Percentiles rank a stretch among this genome's conserved stretches.
phyloP scores from a whole-genome alignment of 805 yeast genomes.

The Candida jianshihensis region DNA sequence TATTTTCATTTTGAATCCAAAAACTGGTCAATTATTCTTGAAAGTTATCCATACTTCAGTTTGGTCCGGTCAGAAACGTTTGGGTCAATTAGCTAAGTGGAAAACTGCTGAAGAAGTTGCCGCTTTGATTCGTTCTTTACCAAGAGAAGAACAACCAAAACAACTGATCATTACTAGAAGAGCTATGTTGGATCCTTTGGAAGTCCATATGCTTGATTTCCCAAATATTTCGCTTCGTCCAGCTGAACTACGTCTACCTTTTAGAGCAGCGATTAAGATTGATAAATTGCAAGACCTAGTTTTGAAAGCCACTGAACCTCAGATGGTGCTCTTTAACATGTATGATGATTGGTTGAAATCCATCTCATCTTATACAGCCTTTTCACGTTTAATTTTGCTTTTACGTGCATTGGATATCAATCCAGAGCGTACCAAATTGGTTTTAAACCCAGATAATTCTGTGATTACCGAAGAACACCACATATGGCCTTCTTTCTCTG shows the following conservation, averaged over 20 bases:
- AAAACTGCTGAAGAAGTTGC: slow-evolving; percentile 97
- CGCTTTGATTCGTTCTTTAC: slow-evolving; percentile 80
- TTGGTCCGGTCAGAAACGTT: slow-evolving; percentile 94
- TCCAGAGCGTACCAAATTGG: slow-evolving; percentile 67
- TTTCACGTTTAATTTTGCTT: slow-evolving; percentile 78
- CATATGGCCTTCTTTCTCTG: slow-evolving; percentile 86
- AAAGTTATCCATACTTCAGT: slow-evolving; percentile 90
- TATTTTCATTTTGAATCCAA: slow-evolving; percentile 82
- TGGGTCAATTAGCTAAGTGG: slow-evolving; percentile 94
- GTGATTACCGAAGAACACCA: slow-evolving; percentile 70
- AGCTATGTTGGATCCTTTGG: slow-evolving; percentile 89
- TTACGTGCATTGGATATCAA: slow-evolving; percentile 76
- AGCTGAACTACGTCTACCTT: slow-evolving; percentile 84
- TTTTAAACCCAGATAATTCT: slow-evolving; percentile 68
- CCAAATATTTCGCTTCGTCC: slow-evolving; percentile 87
- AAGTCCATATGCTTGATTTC: slow-evolving; percentile 94
- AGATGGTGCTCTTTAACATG: slow-evolving; percentile 82
- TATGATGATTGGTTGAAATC: slow-evolving; percentile 91
- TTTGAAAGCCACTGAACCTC: slow-evolving; percentile 83
- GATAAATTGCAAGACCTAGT: slow-evolving; percentile 76
- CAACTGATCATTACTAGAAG: slow-evolving; percentile 86
- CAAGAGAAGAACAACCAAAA: slow-evolving; percentile 90
- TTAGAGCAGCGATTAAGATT: slow-evolving; percentile 75
- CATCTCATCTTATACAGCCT: slow-evolving; percentile 87
- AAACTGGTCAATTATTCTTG: slow-evolving; percentile 82